These are phyloP conservation scores for Leishmania braziliensis DNA, from an alignment of 208 protist genomes.

Conservation along the genomic window DNA sequence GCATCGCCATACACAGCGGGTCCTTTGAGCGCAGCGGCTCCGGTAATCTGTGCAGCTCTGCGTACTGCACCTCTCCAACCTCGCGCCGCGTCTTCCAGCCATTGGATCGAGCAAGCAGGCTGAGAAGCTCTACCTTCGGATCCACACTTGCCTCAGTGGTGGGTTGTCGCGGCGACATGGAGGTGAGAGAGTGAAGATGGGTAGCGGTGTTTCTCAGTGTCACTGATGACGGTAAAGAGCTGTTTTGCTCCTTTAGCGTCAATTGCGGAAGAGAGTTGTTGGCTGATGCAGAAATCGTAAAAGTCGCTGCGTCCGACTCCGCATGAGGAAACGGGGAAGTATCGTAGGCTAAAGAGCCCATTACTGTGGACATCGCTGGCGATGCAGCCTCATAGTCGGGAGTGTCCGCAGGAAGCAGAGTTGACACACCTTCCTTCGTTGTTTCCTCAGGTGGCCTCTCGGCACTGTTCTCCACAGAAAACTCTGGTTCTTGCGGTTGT, in stretches of 20 bases:
- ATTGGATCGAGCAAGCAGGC: constrained; percentile 18
- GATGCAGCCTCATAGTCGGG: background rate
- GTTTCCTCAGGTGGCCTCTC: background rate
- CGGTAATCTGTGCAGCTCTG: constrained; percentile 27
- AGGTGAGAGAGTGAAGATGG: background rate
- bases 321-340: background rate
- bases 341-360: background rate
- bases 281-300: background rate
- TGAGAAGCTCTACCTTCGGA: constrained; percentile 10
- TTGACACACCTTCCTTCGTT: background rate
- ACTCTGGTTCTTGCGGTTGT: background rate
- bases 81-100: constrained; percentile 30
- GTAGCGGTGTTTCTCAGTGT: background rate
- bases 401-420: background rate
- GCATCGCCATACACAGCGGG: constrained; percentile 23
- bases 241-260: background rate
- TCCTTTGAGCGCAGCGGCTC: constrained; percentile 3
- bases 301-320: background rate
- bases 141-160: background rate
- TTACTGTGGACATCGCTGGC: background rate
- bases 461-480: background rate
- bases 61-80: constrained; percentile 14
- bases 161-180: background rate
- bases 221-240: background rate
- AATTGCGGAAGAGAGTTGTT: background rate